These are phyloP conservation scores for Trichoderma sp. DNA, from an alignment of 2,329 filamentous ascomycete species.

Conservation along the genomic window DNA sequence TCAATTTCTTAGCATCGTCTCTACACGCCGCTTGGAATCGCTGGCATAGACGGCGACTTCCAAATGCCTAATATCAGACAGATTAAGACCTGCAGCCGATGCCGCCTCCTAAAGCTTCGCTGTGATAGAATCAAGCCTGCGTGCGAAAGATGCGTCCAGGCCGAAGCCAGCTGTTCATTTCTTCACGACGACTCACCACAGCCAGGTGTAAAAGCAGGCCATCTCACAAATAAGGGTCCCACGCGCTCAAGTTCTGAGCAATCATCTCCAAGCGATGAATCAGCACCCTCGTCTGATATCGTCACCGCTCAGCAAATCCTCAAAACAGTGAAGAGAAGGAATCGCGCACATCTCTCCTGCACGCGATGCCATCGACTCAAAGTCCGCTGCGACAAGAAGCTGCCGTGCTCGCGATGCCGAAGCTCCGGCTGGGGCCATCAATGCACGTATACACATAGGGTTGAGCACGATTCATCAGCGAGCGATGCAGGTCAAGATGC, in stretches of 20 bases:
- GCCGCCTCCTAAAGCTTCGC: constrained; percentile 9
- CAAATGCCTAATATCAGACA: constrained; percentile 12
- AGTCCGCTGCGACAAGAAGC: constrained; percentile 4
- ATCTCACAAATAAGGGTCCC: background rate
- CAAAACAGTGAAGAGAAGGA: background rate
- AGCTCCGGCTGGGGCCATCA: background rate
- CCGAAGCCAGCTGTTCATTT: background rate
- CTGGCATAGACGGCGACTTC: background rate
- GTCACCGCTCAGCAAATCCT: background rate
- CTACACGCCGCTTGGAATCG: background rate
- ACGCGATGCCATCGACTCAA: constrained; percentile 15
- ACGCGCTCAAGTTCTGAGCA: background rate
- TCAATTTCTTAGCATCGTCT: background rate
- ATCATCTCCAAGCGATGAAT: background rate
- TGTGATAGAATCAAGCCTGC: constrained; percentile 9
- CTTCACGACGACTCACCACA: background rate
- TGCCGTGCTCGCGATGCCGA: constrained; percentile 9
- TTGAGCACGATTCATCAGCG: background rate
- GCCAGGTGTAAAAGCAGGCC: background rate
- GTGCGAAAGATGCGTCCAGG: background rate
- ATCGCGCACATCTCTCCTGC: constrained; percentile 16
- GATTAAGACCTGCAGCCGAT: constrained; percentile 3
- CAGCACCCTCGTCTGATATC: background rate
- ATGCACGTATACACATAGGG: constrained; percentile 9
- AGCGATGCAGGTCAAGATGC: background rate